Evolutionary conservation across 179 eudicot genomes (phyloP).

Genomic region (Spergularia azorica): DNA sequence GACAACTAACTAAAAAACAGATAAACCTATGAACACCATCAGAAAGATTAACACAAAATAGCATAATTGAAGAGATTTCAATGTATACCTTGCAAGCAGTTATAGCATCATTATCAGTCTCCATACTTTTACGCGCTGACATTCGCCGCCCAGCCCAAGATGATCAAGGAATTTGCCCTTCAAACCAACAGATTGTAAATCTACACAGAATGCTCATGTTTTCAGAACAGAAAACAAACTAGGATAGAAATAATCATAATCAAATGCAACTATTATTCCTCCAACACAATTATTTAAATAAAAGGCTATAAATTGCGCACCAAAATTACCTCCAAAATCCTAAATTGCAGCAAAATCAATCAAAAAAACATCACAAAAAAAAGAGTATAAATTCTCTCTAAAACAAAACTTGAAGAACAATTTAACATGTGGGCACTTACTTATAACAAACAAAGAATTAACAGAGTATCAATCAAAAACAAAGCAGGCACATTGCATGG

Average conservation of each 20-base stretch:
- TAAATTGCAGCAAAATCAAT: not conserved
- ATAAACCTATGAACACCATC: not conserved
- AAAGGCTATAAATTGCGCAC: not conserved
- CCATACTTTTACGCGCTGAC: conserved; percentile 19
- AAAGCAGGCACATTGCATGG: not conserved
- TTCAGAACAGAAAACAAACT: not conserved
- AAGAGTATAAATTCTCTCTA: not conserved
- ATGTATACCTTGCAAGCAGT: conserved; percentile 31
- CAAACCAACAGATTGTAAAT: conserved; percentile 1
- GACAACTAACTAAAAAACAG: not conserved
- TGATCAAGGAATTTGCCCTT: not conserved
- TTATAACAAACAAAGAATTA: not conserved
- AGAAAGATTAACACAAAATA: not conserved
- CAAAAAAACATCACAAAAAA: not conserved
- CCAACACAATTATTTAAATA: not conserved
- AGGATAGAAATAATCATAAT: not conserved
- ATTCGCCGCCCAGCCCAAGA: not conserved
- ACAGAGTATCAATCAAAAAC: not conserved
- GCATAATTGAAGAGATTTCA: not conserved
- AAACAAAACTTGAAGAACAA: not conserved
- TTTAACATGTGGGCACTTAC: conserved; percentile 6
- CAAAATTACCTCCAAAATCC: not conserved
- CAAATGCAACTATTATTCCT: not conserved
- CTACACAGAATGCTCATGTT: not conserved
- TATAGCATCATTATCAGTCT: conserved; percentile 26